These are phyloP conservation scores for Acanthamoeba triangularis DNA, from an alignment of 208 protist species.

Conservation along the genomic window DNA sequence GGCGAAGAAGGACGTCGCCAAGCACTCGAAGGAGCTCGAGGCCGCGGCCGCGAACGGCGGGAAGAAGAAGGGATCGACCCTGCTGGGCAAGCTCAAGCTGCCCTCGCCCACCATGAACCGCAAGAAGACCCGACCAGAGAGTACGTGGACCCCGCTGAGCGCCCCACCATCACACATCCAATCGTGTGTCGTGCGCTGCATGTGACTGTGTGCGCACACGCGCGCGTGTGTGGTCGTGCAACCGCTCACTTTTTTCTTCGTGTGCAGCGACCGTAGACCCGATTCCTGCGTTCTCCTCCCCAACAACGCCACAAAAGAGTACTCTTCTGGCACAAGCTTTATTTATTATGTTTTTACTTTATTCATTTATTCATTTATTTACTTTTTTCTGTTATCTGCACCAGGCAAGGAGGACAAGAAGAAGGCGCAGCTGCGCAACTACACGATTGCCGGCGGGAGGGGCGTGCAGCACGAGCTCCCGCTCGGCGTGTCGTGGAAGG, in stretches of 20 bases:
- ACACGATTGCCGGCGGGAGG: slow-evolving; percentile 39
- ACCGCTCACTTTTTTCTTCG: neutral
- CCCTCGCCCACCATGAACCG: slow-evolving; percentile 9
- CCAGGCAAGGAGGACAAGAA: slow-evolving; percentile 43
- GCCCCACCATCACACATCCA: neutral
- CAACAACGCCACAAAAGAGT: neutral
- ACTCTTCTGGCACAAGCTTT: neutral
- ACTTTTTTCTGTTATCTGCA: neutral
- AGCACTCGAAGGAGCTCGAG: neutral
- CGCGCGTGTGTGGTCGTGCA: neutral
- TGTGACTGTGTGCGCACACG: too few relatives aligned
- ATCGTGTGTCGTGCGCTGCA: too few relatives aligned
- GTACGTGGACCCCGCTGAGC: neutral
- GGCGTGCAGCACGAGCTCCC: slow-evolving; percentile 53
- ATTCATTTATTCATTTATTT: neutral
- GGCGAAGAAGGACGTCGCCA: neutral
- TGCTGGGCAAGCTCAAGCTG: slow-evolving; percentile 48
- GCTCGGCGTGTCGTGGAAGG: slow-evolving; percentile 50
- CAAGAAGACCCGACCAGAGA: neutral
- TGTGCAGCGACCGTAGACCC: neutral
- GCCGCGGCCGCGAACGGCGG: neutral
- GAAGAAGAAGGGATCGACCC: neutral
- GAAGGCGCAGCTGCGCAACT: slow-evolving; percentile 54
- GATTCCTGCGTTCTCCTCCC: neutral
- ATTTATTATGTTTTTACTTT: too few relatives aligned